Conservation (phyloP, 805 yeast species). For the Monosporozyma yasuniensis region DNA sequence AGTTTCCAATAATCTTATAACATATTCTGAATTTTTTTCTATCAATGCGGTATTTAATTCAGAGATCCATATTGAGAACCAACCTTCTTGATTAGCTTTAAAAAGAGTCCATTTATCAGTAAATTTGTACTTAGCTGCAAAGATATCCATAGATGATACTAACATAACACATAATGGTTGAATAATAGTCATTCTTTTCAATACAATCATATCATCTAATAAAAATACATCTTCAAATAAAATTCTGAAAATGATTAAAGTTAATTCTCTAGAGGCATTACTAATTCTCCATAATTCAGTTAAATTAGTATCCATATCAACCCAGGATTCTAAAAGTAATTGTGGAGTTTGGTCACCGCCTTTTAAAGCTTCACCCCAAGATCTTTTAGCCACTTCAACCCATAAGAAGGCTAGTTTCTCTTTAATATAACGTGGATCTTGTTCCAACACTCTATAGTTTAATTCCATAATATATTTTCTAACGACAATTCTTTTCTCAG, state of each 20-base stretch:
- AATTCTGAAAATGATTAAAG: constrained; percentile 71
- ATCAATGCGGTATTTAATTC: constrained; percentile 39
- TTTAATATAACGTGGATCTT: constrained; percentile 81
- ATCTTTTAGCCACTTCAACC: constrained; percentile 84
- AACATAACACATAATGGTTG: constrained; percentile 79
- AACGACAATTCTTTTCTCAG: constrained; percentile 54
- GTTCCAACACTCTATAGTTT: constrained; percentile 45
- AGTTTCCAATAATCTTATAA: constrained; percentile 64
- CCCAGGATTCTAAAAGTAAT: constrained; percentile 65
- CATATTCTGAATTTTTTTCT: constrained; percentile 39
- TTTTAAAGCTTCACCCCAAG: constrained; percentile 75
- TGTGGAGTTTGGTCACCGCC: constrained; percentile 27
- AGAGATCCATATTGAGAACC: constrained; percentile 73
- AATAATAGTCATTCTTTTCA: constrained; percentile 65
- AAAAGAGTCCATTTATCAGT: constrained; percentile 39
- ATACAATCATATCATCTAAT: constrained; percentile 84
- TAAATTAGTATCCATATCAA: constrained; percentile 72
- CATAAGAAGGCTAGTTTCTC: constrained; percentile 86
- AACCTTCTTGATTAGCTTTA: constrained; percentile 68
- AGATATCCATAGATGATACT: constrained; percentile 59
- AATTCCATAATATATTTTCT: constrained; percentile 81
- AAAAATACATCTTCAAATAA: constrained; percentile 88
- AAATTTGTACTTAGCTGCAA: constrained; percentile 55
- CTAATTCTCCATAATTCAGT: constrained; percentile 64
- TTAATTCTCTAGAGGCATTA: constrained; percentile 59